phyloP scores from a whole-genome alignment of 2,329 filamentous ascomycete genomes.

The Aspergillus caelatus region DNA sequence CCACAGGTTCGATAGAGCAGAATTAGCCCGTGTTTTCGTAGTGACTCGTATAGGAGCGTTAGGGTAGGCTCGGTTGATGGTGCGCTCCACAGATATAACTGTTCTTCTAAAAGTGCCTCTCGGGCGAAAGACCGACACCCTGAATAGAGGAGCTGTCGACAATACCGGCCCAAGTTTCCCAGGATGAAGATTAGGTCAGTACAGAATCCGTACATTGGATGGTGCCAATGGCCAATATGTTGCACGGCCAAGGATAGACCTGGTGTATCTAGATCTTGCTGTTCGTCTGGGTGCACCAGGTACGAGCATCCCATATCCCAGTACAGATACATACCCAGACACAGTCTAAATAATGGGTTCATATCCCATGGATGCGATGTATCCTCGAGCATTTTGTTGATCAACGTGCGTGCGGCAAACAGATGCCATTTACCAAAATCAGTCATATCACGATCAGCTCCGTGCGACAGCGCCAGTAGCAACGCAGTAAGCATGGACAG shows the following conservation, averaged over 20 bases:
- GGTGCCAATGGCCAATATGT: conserved; percentile 9
- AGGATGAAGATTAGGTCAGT: conserved; percentile 11
- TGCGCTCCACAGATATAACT: conserved; percentile 4
- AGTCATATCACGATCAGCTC: conserved; percentile 11
- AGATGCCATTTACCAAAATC: conserved; percentile 17
- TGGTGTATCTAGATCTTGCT: background rate
- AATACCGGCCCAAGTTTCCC: conserved; percentile 16
- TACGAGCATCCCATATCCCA: conserved; percentile 17
- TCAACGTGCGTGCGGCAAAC: conserved; percentile 11
- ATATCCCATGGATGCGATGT: background rate
- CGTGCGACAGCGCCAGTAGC: conserved; percentile 8
- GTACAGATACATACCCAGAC: conserved; percentile 16
- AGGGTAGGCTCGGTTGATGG: conserved; percentile 3
- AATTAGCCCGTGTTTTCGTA: conserved; percentile 16
- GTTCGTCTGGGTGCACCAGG: conserved; percentile 10
- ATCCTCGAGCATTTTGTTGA: conserved; percentile 12
- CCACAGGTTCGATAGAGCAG: conserved; percentile 13
- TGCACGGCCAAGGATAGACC: conserved; percentile 12
- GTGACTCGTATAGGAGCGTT: conserved; percentile 12
- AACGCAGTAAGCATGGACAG: background rate
- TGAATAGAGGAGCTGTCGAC: conserved; percentile 8
- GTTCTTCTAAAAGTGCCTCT: conserved; percentile 10
- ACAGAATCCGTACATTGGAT: conserved; percentile 16
- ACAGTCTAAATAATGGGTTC: background rate
- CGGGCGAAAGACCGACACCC: background rate